Evolutionary conservation across 1,139 yeast species (phyloP).

Genomic region (Meyerozyma carpophila): DNA sequence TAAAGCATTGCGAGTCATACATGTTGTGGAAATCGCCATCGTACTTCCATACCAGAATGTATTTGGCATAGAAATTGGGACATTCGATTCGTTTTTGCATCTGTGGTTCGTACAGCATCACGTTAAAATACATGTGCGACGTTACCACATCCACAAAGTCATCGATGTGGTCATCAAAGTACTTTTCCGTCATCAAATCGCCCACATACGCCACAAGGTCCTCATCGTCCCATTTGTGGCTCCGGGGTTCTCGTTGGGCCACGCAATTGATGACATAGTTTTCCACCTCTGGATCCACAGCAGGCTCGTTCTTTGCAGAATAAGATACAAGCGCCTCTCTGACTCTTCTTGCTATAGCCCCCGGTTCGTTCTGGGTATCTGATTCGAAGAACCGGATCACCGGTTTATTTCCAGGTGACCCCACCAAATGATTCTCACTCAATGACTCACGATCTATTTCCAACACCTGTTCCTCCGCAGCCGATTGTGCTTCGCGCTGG

Average conservation of each 20-base stretch:
- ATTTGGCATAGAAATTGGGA: background rate
- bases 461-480: background rate
- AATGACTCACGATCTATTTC: background rate
- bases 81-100: background rate
- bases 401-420: background rate
- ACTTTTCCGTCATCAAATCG: background rate
- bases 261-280: constrained; percentile 1
- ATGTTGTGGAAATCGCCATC: background rate
- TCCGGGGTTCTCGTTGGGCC: background rate
- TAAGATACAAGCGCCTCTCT: background rate
- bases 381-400: background rate
- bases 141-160: background rate
- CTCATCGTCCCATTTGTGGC: background rate
- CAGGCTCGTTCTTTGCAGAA: background rate
- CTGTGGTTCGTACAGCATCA: background rate
- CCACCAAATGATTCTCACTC: background rate
- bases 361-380: background rate
- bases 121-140: background rate
- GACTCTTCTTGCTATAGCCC: background rate
- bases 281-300: background rate
- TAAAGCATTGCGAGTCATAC: background rate
- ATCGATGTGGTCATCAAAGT: constrained; percentile 1
- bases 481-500: background rate
- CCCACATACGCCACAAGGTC: background rate
- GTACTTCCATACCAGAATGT: background rate